phyloP scores from a whole-genome alignment of 225 moss, liverwort and hornwort species.

The Neckera pumila region DNA sequence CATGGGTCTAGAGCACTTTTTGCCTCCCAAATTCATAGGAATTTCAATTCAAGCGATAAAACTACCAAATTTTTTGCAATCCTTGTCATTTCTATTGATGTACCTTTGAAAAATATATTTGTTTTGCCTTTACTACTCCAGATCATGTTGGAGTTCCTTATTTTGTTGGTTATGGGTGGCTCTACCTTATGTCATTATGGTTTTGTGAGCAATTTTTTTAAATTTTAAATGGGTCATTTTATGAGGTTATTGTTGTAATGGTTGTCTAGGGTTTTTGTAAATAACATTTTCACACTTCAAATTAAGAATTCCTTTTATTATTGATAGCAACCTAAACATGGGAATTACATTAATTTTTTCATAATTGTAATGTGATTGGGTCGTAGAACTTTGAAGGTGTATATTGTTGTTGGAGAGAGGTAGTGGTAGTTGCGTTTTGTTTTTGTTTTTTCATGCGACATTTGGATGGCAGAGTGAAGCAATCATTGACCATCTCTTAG shows the following conservation, averaged over 20 bases:
- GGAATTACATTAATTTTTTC: accelerated
- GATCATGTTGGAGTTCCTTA: no score
- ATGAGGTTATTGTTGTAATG: not conserved
- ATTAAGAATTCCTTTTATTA: not conserved
- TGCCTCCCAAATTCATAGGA: no score
- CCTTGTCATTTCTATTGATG: no score
- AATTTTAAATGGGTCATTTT: not conserved
- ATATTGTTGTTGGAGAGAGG: no score
- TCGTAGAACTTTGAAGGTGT: not conserved
- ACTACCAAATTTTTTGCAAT: no score
- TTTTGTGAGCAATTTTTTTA: not conserved
- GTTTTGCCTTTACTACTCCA: no score
- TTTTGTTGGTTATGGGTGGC: no score
- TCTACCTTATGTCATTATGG: not conserved
- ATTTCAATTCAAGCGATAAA: no score
- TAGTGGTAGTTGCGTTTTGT: not conserved
- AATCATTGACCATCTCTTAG: no score
- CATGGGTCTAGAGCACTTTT: no score
- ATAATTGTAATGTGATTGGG: not conserved
- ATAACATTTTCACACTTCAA: not conserved
- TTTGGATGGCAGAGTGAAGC: not conserved
- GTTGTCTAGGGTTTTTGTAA: not conserved
- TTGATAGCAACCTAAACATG: not conserved
- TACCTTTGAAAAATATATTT: no score
- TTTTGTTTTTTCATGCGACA: not conserved